Evolutionary conservation across 345 rosid genomes (phyloP), one percentile per base, ranked within the genome.

Genomic region (Odontarrhena argentea): DNA sequence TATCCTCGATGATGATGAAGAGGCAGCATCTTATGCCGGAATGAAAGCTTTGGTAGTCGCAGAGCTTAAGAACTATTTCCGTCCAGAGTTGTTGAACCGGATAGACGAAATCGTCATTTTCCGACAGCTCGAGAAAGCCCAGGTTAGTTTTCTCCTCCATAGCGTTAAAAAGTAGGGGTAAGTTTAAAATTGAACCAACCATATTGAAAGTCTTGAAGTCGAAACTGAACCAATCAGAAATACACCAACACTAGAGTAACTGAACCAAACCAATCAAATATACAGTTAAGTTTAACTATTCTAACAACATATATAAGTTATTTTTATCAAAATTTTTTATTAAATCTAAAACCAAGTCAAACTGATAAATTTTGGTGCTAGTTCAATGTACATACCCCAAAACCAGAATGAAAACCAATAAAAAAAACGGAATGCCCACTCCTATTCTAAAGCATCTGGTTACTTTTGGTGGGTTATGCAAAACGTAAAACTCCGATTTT

Each of bases 51-150:
- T 88, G 55, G 89, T 94, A 34, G 79, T 79, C 50, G 96, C 91
- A 76, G 96, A 94, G 80, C 91, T 94, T 53, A 91, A 91, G 73
- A 71, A 76, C 63, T 94, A 85, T 65, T 94, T 94, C 76, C 91
- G 97, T 58, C 99, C 99, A 0, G 99, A 94, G 84, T 74, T 94
- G 60, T 87, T 94, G 77, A 94, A 94, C 84, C 82, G 99, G 77
- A 82, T 94, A 9, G 97, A 94, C 69, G 99, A 94, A 82, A 77
- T 94, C 43, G 92, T 94, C n/a, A 87, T 94, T 57, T 94, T 94
- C 80, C 84, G 77, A 30, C 70, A 92, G 71, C 97, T 94, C 1
- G 86, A 87, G 78, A 84, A 83, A 79, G 56, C 78, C 79, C 99
- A 91, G 99, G 99, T 94, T 77, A 65, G 88, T 71, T 45, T n/a